Percentiles rank a stretch among this genome's conserved stretches.
These are phyloP conservation scores for Tirmania nivea DNA, from an alignment of 495 filamentous ascomycete genomes.

Conservation along the genomic window DNA sequence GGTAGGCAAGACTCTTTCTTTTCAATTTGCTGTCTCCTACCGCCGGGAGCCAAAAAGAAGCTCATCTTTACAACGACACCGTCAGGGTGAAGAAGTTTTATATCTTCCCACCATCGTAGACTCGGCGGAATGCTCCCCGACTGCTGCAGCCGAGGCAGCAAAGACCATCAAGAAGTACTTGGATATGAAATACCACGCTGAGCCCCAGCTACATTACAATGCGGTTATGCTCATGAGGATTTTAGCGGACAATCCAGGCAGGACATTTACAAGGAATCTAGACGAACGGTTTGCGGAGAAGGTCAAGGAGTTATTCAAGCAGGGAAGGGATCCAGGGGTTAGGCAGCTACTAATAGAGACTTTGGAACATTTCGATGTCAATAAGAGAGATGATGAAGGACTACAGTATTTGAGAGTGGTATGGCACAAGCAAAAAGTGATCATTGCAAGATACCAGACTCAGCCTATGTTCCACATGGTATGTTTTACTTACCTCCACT, in stretches of 20 bases:
- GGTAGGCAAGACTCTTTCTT: not conserved
- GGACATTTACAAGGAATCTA: conserved; percentile 66
- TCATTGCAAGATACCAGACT: conserved; percentile 22
- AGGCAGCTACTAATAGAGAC: conserved; percentile 73
- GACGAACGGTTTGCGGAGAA: conserved; percentile 58
- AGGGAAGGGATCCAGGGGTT: conserved; percentile 51
- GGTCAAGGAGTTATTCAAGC: conserved; percentile 52
- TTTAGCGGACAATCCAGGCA: conserved; percentile 74
- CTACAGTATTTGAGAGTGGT: conserved; percentile 45
- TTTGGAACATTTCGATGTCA: conserved; percentile 39
- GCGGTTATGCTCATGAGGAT: conserved; percentile 91
- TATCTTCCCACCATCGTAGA: conserved; percentile 92
- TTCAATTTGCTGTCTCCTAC: not conserved
- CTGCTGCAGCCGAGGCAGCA: conserved; percentile 59
- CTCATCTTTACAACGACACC: not conserved
- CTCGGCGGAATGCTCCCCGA: conserved; percentile 71
- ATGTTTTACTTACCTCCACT: conserved; percentile 1
- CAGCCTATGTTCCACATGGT: not conserved
- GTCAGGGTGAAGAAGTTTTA: conserved; percentile 58
- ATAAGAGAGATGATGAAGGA: conserved; percentile 51
- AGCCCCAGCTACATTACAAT: conserved; percentile 70
- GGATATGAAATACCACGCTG: conserved; percentile 37
- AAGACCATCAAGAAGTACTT: conserved; percentile 62
- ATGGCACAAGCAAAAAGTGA: conserved; percentile 76
- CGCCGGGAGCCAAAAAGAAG: not conserved